Evolutionary conservation across 2,329 filamentous ascomycete species (phyloP).

Genomic region (Scolecobasidium constrictum): DNA sequence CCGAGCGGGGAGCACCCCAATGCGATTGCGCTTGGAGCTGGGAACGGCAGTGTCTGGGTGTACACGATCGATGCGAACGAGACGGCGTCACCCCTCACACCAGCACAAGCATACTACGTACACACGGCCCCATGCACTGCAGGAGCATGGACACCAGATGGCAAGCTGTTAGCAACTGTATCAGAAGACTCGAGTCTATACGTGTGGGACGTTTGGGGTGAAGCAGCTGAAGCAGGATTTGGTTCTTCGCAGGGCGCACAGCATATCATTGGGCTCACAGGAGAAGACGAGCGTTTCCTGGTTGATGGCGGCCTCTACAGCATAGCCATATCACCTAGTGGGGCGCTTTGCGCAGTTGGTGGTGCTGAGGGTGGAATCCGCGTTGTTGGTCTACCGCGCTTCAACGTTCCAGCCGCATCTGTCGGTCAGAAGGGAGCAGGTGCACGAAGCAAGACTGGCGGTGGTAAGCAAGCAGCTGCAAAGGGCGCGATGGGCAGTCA

Average conservation of each 20-base stretch:
- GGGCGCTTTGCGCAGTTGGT: constrained; percentile 71
- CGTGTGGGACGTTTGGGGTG: constrained; percentile 85
- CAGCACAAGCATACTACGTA: constrained; percentile 85
- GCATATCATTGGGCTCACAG: constrained; percentile 66
- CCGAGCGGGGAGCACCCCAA: constrained; percentile 63
- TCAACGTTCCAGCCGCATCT: constrained; percentile 23
- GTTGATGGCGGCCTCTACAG: constrained; percentile 89
- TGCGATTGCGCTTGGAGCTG: constrained; percentile 76
- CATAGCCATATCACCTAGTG: constrained; percentile 70
- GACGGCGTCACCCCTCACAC: constrained; percentile 53
- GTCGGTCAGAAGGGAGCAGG: constrained; percentile 32
- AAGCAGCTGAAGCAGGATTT: constrained; percentile 55
- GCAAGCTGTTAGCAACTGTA: constrained; percentile 75
- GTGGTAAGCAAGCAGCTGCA: constrained; percentile 30
- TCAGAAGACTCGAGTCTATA: constrained; percentile 81
- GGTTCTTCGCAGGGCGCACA: constrained; percentile 44
- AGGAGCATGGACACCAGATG: constrained; percentile 82
- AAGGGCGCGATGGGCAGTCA: constrained; percentile 27
- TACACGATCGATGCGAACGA: constrained; percentile 70
- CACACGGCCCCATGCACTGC: constrained; percentile 82
- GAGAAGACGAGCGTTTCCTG: constrained; percentile 76
- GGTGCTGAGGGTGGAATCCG: constrained; percentile 80
- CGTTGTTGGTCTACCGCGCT: constrained; percentile 70
- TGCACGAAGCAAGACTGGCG: constrained; percentile 37
- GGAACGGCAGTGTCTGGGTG: constrained; percentile 90